Evolutionary conservation across 805 yeast genomes (phyloP).

Genomic region (Metschnikowia proteae): DNA sequence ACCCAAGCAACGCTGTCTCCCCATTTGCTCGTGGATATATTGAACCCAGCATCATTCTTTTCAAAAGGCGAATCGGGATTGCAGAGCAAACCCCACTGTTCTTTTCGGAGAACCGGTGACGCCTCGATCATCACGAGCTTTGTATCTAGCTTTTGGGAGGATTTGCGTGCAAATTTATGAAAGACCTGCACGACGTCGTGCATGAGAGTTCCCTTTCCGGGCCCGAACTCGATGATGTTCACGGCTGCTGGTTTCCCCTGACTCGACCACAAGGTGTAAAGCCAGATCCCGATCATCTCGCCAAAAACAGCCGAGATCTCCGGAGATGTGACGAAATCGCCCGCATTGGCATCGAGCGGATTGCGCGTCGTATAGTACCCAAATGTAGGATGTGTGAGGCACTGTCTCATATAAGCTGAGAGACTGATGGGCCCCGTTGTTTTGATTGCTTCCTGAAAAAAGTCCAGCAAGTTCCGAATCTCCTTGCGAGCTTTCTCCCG

Average conservation of each 20-base stretch:
- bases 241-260: conserved; percentile 52
- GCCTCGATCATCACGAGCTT: conserved; percentile 66
- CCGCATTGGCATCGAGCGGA: conserved; percentile 57
- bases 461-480: conserved; percentile 27
- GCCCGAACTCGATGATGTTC: conserved; percentile 73
- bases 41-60: conserved; percentile 28
- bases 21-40: conserved; percentile 44
- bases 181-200: conserved; percentile 54
- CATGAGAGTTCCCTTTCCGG: conserved; percentile 81
- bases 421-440: conserved; percentile 76
- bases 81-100: conserved; percentile 53
- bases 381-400: conserved; percentile 69
- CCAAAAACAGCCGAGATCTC: conserved; percentile 87
- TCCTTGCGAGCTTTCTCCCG: conserved; percentile 6
- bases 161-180: conserved; percentile 32
- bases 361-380: conserved; percentile 80
- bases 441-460: conserved; percentile 48
- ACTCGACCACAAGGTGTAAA: conserved; percentile 50
- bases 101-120: conserved; percentile 55
- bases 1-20: conserved; percentile 56
- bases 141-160: conserved; percentile 25
- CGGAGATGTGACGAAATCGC: conserved; percentile 83
- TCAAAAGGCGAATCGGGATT: background rate
- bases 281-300: conserved; percentile 78
- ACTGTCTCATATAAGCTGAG: conserved; percentile 74